Evolutionary conservation across 2,329 filamentous ascomycete genomes (phyloP), one percentile per base, ranked within the genome.

Genomic region (Mycosphaerelloides madeirae): DNA sequence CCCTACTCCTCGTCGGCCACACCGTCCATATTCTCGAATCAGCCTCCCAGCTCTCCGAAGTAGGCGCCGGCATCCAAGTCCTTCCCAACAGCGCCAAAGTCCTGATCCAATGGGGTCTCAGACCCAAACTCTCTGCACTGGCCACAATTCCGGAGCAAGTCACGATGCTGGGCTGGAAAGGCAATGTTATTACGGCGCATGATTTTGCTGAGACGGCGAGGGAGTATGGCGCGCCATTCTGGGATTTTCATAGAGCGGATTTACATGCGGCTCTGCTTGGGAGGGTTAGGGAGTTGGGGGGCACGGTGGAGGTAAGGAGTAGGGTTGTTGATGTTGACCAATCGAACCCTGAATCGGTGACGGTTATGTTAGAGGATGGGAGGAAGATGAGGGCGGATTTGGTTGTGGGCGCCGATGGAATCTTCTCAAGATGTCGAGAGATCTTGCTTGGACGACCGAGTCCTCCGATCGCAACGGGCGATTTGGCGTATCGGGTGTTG

Each of bases 171-270:
- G 69, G 71, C 1, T 79, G 75, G 76, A 76, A 75, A 43, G 75
- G 76, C 3, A 68, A 76, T 19, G 51, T 59, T 14, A 64, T 79
- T 6, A 71, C 71, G 0, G 57, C 62, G 1, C 70, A 78, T 64
- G 66, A 78, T 49, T 77, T 76, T 38, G 54, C 55, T 8, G 46
- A 55, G 13, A 59, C 65, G 18, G 60, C 58, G 3, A 44, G 46
- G 15, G 43, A 54, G 32, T 58, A 58, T 34, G 67, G 68, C 2
- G 67, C 64, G 20, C 73, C 67, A 18, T 79, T 77, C 52, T 74
- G 72, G 62, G 75, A 78, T 50, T 78, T 79, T 31, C 76, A 79
- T 52, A 69, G 76, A 8, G 73, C 75, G 2, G 72, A 76, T 47
- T 54, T 79, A 15, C 76, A 79, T 31, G 63, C 60, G 28, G 70